Evolutionary conservation across 2,329 filamentous ascomycete species (phyloP).

Genomic region (Cladophialophora bantiana): DNA sequence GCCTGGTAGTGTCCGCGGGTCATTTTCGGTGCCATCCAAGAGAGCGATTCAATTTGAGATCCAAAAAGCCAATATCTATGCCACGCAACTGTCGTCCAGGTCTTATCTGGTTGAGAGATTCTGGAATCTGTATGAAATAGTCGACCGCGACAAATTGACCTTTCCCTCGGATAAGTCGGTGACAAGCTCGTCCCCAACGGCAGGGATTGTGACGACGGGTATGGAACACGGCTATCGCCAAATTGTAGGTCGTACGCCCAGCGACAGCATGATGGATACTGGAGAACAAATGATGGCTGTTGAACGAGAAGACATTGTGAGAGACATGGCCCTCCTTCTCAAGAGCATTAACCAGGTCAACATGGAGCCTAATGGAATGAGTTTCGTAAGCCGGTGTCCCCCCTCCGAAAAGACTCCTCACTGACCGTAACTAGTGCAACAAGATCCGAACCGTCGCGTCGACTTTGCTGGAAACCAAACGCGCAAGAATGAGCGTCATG

Average conservation of each 20-base stretch:
- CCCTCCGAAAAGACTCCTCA: background rate
- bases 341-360: slow-evolving; percentile 81
- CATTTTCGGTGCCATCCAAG: slow-evolving; percentile 36
- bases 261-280: slow-evolving; percentile 41
- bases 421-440: slow-evolving; percentile 59
- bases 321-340: slow-evolving; percentile 77
- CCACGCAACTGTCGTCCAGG: slow-evolving; percentile 78
- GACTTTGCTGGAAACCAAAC: slow-evolving; percentile 72
- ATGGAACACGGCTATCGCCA: slow-evolving; percentile 36
- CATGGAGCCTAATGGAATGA: slow-evolving; percentile 75
- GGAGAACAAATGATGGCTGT: slow-evolving; percentile 64
- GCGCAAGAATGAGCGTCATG: slow-evolving; percentile 58
- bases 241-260: slow-evolving; percentile 34
- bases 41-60: slow-evolving; percentile 76
- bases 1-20: slow-evolving; percentile 27
- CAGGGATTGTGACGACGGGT: slow-evolving; percentile 34
- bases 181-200: slow-evolving; percentile 36
- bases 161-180: slow-evolving; percentile 33
- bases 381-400: slow-evolving; percentile 60
- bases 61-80: slow-evolving; percentile 89
- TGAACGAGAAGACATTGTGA: slow-evolving; percentile 82
- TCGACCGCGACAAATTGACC: slow-evolving; percentile 51
- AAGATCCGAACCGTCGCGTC: slow-evolving; percentile 87
- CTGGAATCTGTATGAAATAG: slow-evolving; percentile 75
- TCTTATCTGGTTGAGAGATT: slow-evolving; percentile 89